Base-by-base conservation (phyloP, 208 protist species). In the Entamoeba histolytica region DNA sequence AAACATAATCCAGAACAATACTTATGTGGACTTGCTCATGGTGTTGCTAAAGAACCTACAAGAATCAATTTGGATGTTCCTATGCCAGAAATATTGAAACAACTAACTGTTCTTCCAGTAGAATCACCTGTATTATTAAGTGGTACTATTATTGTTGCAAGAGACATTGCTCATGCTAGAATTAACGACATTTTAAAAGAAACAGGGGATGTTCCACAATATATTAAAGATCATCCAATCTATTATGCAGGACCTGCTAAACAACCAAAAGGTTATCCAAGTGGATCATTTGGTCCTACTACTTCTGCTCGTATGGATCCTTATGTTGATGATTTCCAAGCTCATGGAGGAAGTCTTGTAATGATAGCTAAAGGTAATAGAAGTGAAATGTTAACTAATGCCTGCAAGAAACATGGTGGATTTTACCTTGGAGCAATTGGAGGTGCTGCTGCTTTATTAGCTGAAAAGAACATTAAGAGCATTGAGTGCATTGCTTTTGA, bases 361-460 rank as follows among this genome's bases (percentile, higher is more conserved):
- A 98, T 97, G 95, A 96, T 99, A 15, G 98, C 98, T 31, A 99
- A 99, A 95, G 98, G 98, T 91, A 98, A 99, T 96, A 97, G 98
- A 92, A 97, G 96, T 51, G 44, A 95, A 92, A 92, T 92, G 44
- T 92, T 91, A 14, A 95, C 94, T 28, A 61, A 97, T 50, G 97
- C 97, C 19, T 99, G 98, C 95, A 97, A 98, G 94, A 97, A 97
- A 94, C 93, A 98, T 95, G 97, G 97, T 51, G 98, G 98, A 92
- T 98, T 99, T 96, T 99, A 99, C 95, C 95, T 99, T 4, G 98
- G 98, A 49, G 98, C 97, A 93, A 98, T 99, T 92, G 98, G 98
- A 49, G 98, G 98, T 44, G 97, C 97, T 15, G 98, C 98, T 0
- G 98, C 98, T 3, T 96, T 98, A n/a, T 95, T 99, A n/a, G 97